A percentile compares a stretch with the other conserved stretches of the same genome.
These are phyloP conservation scores for Crithidia expoeki DNA, from an alignment of 208 protist species.

Conservation along the genomic window DNA sequence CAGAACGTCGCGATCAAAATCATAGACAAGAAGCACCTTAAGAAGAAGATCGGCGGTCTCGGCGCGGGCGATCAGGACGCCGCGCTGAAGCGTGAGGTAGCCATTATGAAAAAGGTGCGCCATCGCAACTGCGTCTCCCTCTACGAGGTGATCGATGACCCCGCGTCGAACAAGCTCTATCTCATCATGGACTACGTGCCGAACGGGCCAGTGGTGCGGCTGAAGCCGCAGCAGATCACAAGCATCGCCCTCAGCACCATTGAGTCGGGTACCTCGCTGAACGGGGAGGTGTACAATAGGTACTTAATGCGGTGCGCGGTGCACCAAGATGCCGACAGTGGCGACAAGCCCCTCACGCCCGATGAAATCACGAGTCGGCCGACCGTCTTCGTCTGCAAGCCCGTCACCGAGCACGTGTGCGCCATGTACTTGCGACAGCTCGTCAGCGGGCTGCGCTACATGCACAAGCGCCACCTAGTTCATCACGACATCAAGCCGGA, in stretches of 20 bases:
- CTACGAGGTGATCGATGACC: conserved; percentile 96
- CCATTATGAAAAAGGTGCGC: conserved; percentile 96
- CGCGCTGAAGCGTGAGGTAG: conserved; percentile 71
- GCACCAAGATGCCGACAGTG: conserved; percentile 27
- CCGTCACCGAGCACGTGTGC: conserved; percentile 46
- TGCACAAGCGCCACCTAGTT: conserved; percentile 75
- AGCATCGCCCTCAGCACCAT: conserved; percentile 31
- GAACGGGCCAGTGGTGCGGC: conserved; percentile 68
- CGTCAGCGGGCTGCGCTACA: conserved; percentile 72
- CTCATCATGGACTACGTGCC: conserved; percentile 93
- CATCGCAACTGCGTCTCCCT: conserved; percentile 95
- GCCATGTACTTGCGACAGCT: conserved; percentile 73
- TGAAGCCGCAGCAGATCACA: conserved; percentile 44
- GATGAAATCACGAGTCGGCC: conserved; percentile 36
- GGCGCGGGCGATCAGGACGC: conserved; percentile 32
- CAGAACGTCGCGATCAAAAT: conserved; percentile 83
- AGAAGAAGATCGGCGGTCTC: conserved; percentile 51
- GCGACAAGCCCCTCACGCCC: conserved; percentile 25
- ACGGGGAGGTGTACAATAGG: conserved; percentile 41
- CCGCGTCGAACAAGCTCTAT: conserved; percentile 84
- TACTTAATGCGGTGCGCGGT: conserved; percentile 45
- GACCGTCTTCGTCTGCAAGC: conserved; percentile 47
- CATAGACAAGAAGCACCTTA: conserved; percentile 72
- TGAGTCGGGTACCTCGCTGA: conserved; percentile 34
- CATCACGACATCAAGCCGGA: conserved; percentile 88